Evolutionary conservation across 768 basidiomycete genomes (phyloP), one percentile per base, ranked within the genome.

Genomic region (Dacryopinax spathularia): DNA sequence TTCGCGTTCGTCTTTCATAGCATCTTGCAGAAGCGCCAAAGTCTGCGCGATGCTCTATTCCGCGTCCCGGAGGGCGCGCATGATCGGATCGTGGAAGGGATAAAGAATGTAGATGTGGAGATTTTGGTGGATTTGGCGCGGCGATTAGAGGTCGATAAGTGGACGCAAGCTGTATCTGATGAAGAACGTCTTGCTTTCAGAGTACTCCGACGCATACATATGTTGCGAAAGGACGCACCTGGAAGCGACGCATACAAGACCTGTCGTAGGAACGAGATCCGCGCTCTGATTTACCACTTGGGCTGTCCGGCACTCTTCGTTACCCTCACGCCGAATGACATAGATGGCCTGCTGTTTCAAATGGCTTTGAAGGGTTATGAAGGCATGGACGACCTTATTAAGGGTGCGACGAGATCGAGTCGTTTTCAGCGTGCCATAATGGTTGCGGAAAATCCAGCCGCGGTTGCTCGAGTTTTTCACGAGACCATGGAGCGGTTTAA

Each of bases 251-350:
- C 75, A 0, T 63, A 74, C 0, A 66, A 70, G 36, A 20, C 72
- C 0, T 29, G 34, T 0, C 73, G 75, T 67, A 56, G 75, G 0
- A 80, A 80, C 72, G 73, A 79, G 66, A 77, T 79, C n/a, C 48
- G 72, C 1, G 70, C 60, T 0, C 34, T 78, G 16, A 77, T 75
- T 36, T 68, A 71, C 6, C 66, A 70, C 0, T 64, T 72, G n/a
- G 77, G 79, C 0, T 12, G 76, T 1, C 78, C 77, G 1, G 73
- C 67, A 22, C 77, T 80, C 33, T 81, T 72, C 64, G 61, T 81
- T 1, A 81, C 79, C 0, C 72, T 79, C 2, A 80, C 80, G 69
- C 79, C 79, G 18, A 72, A 73, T 18, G 77, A 78, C 62, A 67
- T 77, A 0, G 72, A 77, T 34, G 77, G 76, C 66, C 78, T 77